Evolutionary conservation across 768 basidiomycete genomes (phyloP).

Genomic region (Lenzites betulinus): DNA sequence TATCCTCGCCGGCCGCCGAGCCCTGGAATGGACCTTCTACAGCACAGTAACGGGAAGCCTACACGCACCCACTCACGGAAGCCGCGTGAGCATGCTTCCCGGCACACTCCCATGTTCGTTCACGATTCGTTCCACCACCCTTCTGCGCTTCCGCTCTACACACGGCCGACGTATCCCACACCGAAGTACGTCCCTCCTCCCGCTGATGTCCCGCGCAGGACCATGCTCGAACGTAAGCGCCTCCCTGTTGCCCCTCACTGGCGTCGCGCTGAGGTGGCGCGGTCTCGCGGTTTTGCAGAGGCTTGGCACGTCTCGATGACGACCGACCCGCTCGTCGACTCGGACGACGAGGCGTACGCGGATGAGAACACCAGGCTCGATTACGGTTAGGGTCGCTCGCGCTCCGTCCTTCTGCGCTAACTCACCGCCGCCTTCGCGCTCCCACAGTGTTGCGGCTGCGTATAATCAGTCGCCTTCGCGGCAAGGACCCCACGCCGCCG

Average conservation of each 20-base stretch:
- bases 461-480: slow-evolving; percentile 59
- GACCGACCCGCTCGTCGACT: slow-evolving; percentile 73
- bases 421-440: slow-evolving; percentile 8
- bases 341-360: slow-evolving; percentile 70
- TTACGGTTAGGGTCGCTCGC: slow-evolving; percentile 49
- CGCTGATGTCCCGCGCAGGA: slow-evolving; percentile 25
- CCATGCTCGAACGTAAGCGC: slow-evolving; percentile 67
- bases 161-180: slow-evolving; percentile 36
- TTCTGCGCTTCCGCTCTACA: slow-evolving; percentile 6
- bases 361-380: slow-evolving; percentile 69
- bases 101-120: slow-evolving; percentile 13
- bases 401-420: not conserved
- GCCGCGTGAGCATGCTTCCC: slow-evolving; percentile 13
- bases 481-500: slow-evolving; percentile 60
- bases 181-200: slow-evolving; percentile 34
- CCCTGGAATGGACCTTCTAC: slow-evolving; percentile 11
- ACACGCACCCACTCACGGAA: slow-evolving; percentile 23
- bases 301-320: slow-evolving; percentile 70
- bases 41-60: slow-evolving; percentile 24
- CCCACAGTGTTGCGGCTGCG: slow-evolving; percentile 57
- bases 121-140: slow-evolving; percentile 11
- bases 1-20: slow-evolving; percentile 21
- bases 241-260: not conserved
- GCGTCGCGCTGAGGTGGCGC: not conserved
- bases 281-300: slow-evolving; percentile 44